phyloP scores from a whole-genome alignment of 495 filamentous ascomycete species.

The Daldinia grandis region DNA sequence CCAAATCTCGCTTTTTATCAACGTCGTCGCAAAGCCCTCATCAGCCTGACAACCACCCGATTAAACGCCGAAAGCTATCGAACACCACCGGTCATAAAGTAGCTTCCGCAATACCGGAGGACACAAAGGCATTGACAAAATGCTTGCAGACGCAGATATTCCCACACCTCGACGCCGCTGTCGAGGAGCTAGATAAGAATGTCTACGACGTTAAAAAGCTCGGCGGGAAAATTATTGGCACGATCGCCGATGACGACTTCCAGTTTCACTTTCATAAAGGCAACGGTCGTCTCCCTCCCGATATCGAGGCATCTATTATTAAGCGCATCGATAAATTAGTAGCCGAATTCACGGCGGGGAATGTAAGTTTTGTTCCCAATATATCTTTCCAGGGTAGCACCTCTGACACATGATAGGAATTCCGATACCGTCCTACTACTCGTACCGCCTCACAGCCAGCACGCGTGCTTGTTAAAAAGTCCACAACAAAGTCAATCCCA shows the following conservation, averaged over 20 bases:
- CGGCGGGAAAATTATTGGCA: conserved; percentile 35
- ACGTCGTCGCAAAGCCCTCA: neutral
- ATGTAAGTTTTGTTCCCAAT: conserved; percentile 23
- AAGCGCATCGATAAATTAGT: conserved; percentile 32
- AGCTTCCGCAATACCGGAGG: conserved; percentile 8
- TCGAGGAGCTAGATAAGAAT: conserved; percentile 21
- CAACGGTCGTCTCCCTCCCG: conserved; percentile 27
- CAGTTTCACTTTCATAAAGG: conserved; percentile 33
- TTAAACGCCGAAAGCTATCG: conserved; percentile 30
- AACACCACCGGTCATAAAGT: neutral
- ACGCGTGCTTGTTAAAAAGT: neutral
- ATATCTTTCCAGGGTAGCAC: neutral
- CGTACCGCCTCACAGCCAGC: neutral
- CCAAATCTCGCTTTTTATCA: neutral
- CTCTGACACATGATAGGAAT: conserved; percentile 28
- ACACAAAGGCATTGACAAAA: conserved; percentile 27
- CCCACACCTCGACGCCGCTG: conserved; percentile 45
- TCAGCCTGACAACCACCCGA: conserved; percentile 1
- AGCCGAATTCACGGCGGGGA: conserved; percentile 15
- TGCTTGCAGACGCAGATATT: conserved; percentile 50
- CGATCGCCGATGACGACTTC: conserved; percentile 34
- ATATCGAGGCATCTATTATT: conserved; percentile 23
- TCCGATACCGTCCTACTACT: neutral
- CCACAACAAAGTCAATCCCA: neutral
- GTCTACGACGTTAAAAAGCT: conserved; percentile 42